These are phyloP conservation scores for Pleurotus djamor DNA, from an alignment of 768 basidiomycete species.

Conservation along the genomic window DNA sequence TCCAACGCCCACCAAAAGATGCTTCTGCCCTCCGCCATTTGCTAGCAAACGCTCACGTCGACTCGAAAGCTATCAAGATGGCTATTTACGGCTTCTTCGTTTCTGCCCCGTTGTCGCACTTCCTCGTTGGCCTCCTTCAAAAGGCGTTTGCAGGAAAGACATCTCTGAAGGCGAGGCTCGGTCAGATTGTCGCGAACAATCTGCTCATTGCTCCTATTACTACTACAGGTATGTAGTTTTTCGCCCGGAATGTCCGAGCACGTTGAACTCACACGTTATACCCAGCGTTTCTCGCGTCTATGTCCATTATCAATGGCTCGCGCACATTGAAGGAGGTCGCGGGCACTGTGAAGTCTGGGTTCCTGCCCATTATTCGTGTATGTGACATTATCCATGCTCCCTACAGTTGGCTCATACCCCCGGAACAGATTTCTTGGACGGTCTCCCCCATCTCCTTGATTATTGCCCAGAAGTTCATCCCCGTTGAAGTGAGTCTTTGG, in stretches of 20 bases:
- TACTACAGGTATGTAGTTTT: conserved; percentile 47
- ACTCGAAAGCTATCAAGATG: conserved; percentile 80
- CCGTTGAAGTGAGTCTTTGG: conserved; percentile 56
- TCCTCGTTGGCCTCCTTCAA: conserved; percentile 71
- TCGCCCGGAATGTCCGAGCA: neutral
- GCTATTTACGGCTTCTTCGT: conserved; percentile 80
- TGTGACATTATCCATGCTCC: conserved; percentile 13
- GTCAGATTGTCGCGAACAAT: conserved; percentile 75
- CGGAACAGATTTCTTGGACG: conserved; percentile 70
- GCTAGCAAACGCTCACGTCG: conserved; percentile 57
- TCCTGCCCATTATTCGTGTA: conserved; percentile 73
- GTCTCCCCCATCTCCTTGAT: conserved; percentile 73
- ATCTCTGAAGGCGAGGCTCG: conserved; percentile 58
- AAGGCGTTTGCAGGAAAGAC: conserved; percentile 76
- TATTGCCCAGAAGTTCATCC: conserved; percentile 77
- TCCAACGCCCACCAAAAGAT: conserved; percentile 46
- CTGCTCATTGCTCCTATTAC: conserved; percentile 77
- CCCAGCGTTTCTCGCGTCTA: conserved; percentile 70
- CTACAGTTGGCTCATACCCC: neutral
- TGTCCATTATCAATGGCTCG: conserved; percentile 85
- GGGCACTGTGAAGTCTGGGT: conserved; percentile 69
- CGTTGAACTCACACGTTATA: neutral
- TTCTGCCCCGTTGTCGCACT: conserved; percentile 79
- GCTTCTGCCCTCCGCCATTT: conserved; percentile 49
- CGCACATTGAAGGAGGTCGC: conserved; percentile 60